Conservation (phyloP, 305 asterid species). For the Petunia hybrid region DNA sequence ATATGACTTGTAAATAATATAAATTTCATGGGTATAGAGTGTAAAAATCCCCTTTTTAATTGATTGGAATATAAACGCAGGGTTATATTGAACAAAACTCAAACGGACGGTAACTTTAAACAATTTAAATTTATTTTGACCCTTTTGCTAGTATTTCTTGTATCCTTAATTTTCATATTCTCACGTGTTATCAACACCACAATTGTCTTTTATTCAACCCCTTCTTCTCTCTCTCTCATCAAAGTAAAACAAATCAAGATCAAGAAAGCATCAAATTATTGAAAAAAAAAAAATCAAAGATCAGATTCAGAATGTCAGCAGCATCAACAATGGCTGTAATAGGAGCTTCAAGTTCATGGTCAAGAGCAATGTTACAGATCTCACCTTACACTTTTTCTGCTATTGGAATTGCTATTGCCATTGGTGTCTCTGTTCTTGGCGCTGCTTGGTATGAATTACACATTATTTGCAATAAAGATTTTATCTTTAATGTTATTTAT, state of each 20-base stretch:
- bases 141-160: neutral
- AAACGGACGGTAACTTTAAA: too few relatives aligned
- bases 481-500: neutral
- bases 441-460: slow-evolving; percentile 71
- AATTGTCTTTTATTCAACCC: neutral
- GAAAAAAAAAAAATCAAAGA: neutral
- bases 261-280: neutral
- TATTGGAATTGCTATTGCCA: slow-evolving; percentile 87
- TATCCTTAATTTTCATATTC: neutral
- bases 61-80: too few relatives aligned
- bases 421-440: slow-evolving; percentile 98
- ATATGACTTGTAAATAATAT: too few relatives aligned
- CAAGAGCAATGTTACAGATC: slow-evolving; percentile 79
- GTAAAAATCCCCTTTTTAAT: too few relatives aligned
- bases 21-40: too few relatives aligned
- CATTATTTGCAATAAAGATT: neutral
- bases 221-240: neutral
- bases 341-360: slow-evolving; percentile 75
- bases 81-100: too few relatives aligned
- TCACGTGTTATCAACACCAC: slow-evolving; percentile 19
- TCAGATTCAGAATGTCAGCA: slow-evolving; percentile 27
- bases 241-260: slow-evolving; percentile 12
- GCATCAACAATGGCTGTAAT: slow-evolving; percentile 22
- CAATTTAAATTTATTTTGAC: too few relatives aligned
- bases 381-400: slow-evolving; percentile 94